phyloP scores from a whole-genome alignment of 2,329 filamentous ascomycete genomes.

The Fusarium keratoplasticum region DNA sequence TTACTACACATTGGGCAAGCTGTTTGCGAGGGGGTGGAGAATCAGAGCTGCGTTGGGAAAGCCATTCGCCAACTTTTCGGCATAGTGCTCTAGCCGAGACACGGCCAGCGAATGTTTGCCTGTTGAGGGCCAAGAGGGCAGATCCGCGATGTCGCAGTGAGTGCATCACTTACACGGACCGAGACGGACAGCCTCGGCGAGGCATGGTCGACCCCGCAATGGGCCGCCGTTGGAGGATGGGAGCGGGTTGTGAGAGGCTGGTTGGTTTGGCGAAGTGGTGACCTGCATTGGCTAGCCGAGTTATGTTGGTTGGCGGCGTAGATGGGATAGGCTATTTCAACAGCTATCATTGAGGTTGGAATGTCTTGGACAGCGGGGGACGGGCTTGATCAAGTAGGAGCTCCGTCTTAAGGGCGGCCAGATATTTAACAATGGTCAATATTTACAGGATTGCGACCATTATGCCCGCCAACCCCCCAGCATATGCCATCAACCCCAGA shows the following conservation, averaged over 20 bases:
- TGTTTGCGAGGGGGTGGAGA: constrained; percentile 13
- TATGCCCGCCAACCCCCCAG: constrained; percentile 3
- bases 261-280: constrained; percentile 38
- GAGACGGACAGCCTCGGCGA: constrained; percentile 11
- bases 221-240: constrained; percentile 1
- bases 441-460: not conserved
- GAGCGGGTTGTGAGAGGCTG: constrained; percentile 15
- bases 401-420: not conserved
- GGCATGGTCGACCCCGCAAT: constrained; percentile 30
- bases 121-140: not conserved
- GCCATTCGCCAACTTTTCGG: constrained; percentile 16
- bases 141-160: not conserved
- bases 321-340: not conserved
- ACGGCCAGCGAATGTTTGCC: not conserved
- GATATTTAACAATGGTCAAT: not conserved
- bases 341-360: not conserved
- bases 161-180: not conserved
- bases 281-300: constrained; percentile 43
- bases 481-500: constrained; percentile 7
- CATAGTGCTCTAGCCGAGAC: constrained; percentile 3
- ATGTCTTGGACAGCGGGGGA: not conserved
- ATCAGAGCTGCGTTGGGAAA: constrained; percentile 16
- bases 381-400: not conserved
- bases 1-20: not conserved
- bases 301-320: constrained; percentile 3